Conservation (phyloP, 2,329 filamentous ascomycete genomes). For the Ascosphaera acerosa region DNA sequence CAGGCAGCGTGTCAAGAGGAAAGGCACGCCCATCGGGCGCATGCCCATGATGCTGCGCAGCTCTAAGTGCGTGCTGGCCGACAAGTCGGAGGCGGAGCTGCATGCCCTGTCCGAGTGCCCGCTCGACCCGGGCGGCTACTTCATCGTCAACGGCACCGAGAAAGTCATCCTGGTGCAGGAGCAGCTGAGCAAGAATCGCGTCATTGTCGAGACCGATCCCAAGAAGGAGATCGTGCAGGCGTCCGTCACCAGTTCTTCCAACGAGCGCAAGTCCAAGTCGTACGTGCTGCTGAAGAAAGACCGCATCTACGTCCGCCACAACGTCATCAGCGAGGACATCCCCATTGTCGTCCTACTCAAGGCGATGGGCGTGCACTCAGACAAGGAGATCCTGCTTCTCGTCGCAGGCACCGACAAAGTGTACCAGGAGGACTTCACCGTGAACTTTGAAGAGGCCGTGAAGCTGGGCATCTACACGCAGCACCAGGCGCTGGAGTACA, state of each 20-base stretch:
- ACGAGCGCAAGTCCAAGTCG: constrained; percentile 93
- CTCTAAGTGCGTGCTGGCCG: constrained; percentile 66
- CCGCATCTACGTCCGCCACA: constrained; percentile 68
- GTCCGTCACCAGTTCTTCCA: constrained; percentile 86
- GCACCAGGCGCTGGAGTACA: constrained; percentile 82
- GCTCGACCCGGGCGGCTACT: constrained; percentile 88
- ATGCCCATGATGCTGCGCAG: constrained; percentile 96
- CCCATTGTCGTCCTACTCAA: constrained; percentile 86
- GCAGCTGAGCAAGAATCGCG: constrained; percentile 94
- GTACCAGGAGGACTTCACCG: constrained; percentile 84
- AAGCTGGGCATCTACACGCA: constrained; percentile 73
- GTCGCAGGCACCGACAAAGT: constrained; percentile 65
- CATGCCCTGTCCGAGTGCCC: constrained; percentile 84
- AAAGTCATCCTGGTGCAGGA: constrained; percentile 98
- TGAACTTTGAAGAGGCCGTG: constrained; percentile 84
- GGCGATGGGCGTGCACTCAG: constrained; percentile 76
- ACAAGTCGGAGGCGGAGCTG: constrained; percentile 71
- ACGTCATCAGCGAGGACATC: constrained; percentile 78
- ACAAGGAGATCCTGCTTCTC: constrained; percentile 81
- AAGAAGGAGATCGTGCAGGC: constrained; percentile 89
- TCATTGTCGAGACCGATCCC: constrained; percentile 80
- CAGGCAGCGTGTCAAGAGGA: constrained; percentile 47
- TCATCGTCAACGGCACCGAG: constrained; percentile 90
- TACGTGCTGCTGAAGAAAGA: constrained; percentile 92
- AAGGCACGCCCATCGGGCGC: constrained; percentile 54